Conservation (phyloP, 768 basidiomycete species). For the Pleurotus djamor region DNA sequence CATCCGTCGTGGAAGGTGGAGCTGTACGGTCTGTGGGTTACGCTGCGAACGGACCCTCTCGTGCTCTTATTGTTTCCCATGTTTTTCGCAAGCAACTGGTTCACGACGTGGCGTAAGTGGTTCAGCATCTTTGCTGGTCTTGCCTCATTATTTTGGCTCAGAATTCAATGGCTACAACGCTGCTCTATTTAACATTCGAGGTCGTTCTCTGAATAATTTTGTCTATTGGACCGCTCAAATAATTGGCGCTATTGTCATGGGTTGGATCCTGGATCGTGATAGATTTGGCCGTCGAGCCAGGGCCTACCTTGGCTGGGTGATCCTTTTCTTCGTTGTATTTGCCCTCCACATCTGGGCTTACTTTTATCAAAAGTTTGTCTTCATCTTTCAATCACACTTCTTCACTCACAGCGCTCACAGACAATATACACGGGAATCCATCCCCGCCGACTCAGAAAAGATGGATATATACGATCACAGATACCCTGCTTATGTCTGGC, state of each 20-base stretch:
- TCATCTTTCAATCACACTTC: background rate
- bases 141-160: conserved; percentile 19
- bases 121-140: background rate
- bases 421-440: conserved; percentile 53
- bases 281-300: conserved; percentile 59
- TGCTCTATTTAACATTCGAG: conserved; percentile 75
- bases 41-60: conserved; percentile 66
- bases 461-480: conserved; percentile 58
- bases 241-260: conserved; percentile 69
- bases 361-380: conserved; percentile 61
- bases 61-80: conserved; percentile 81
- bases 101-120: conserved; percentile 77
- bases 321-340: conserved; percentile 66
- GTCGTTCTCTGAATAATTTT: conserved; percentile 72
- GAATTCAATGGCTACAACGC: conserved; percentile 80
- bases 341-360: conserved; percentile 76
- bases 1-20: conserved; percentile 83
- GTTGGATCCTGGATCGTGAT: conserved; percentile 60
- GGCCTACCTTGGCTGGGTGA: conserved; percentile 66
- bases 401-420: conserved; percentile 25
- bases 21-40: conserved; percentile 63
- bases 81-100: conserved; percentile 83
- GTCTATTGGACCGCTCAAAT: conserved; percentile 82
- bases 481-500: conserved; percentile 54
- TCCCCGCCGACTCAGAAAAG: conserved; percentile 34